A percentile compares a stretch with the other conserved stretches of the same genome.
phyloP scores from a whole-genome alignment of 2,329 filamentous ascomycete species.

The Stachybotrys elegans region DNA sequence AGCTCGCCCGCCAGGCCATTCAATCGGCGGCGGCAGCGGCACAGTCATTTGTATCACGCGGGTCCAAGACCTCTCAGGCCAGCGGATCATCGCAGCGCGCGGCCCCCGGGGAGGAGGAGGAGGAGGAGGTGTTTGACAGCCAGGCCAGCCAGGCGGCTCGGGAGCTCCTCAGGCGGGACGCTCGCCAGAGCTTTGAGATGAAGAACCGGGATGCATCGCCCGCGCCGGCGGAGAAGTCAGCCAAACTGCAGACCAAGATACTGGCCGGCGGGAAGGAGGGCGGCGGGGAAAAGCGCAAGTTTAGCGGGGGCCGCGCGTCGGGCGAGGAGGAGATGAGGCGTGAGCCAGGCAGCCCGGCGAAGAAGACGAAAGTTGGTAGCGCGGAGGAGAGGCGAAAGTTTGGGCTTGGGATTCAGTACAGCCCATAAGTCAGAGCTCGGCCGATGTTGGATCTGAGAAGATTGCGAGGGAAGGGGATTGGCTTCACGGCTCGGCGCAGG shows the following conservation, averaged over 20 bases:
- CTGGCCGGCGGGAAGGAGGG: constrained; percentile 41
- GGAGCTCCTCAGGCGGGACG: constrained; percentile 63
- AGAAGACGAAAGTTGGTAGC: constrained; percentile 43
- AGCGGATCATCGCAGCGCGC: constrained; percentile 14
- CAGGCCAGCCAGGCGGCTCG: constrained; percentile 75
- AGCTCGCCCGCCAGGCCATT: constrained; percentile 49
- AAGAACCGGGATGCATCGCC: constrained; percentile 41
- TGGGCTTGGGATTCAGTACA: constrained; percentile 50
- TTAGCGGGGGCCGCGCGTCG: constrained; percentile 29
- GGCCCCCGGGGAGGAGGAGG: constrained; percentile 19
- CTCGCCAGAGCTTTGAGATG: constrained; percentile 48
- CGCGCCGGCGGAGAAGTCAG: constrained; percentile 35
- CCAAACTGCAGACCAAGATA: constrained; percentile 46
- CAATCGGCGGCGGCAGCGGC: constrained; percentile 47
- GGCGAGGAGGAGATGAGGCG: too few species aligned
- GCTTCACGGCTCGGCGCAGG: not conserved
- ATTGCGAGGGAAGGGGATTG: not conserved
- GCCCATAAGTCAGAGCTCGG: constrained; percentile 14
- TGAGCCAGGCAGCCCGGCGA: constrained; percentile 40
- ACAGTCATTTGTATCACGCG: constrained; percentile 23
- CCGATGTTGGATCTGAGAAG: too few species aligned
- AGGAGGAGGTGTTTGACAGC: constrained; percentile 59
- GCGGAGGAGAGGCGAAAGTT: constrained; percentile 34
- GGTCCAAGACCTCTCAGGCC: constrained; percentile 20
- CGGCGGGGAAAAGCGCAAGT: constrained; percentile 48